Conservation (phyloP, 305 asterid genomes). For the Fraxinus sp. region DNA sequence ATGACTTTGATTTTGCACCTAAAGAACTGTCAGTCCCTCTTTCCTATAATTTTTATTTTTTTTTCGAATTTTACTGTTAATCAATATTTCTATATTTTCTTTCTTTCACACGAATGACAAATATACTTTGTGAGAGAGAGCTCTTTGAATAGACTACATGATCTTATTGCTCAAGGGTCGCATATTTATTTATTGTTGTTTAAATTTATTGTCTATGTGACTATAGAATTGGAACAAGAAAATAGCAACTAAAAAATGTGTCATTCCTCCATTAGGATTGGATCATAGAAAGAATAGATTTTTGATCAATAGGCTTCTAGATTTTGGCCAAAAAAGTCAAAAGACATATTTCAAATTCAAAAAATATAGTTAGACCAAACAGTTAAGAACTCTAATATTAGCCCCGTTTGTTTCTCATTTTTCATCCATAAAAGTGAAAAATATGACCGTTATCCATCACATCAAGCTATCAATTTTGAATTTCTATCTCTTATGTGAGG, state of each 20-base stretch:
- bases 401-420: too few species aligned
- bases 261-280: not conserved
- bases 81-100: not conserved
- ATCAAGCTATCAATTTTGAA: too few species aligned
- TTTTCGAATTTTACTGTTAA: too few species aligned
- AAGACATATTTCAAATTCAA: not conserved
- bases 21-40: not conserved
- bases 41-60: not conserved
- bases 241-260: not conserved
- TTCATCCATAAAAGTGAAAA: too few species aligned
- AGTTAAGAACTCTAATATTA: not conserved
- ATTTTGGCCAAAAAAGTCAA: not conserved
- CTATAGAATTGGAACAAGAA: not conserved
- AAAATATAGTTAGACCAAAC: not conserved
- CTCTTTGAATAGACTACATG: not conserved
- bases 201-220: not conserved
- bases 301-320: not conserved
- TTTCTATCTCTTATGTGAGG: too few species aligned
- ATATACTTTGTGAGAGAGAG: not conserved
- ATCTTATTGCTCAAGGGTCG: not conserved
- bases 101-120: not conserved
- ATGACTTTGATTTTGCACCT: not conserved
- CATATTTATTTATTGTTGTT: not conserved
- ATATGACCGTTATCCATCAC: too few species aligned
- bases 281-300: not conserved